These are phyloP conservation scores for Solanum aculeatissimum DNA, from an alignment of 305 asterid genomes.

Conservation along the genomic window DNA sequence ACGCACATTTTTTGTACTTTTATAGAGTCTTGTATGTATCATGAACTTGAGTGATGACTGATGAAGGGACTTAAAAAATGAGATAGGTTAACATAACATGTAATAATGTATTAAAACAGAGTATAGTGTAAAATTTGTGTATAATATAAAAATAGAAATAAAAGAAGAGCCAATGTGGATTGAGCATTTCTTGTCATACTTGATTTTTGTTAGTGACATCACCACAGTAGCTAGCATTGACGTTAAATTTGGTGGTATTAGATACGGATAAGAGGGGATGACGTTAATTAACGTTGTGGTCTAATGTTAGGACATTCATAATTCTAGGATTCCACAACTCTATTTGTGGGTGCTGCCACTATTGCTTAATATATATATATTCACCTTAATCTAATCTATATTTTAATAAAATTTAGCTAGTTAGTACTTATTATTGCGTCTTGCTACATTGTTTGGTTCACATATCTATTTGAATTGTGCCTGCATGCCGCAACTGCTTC, in stretches of 20 bases:
- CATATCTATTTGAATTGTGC: neutral
- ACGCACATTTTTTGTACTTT: neutral
- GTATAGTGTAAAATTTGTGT: neutral
- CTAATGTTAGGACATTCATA: neutral
- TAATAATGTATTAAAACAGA: neutral
- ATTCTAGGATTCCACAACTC: neutral
- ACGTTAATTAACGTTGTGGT: neutral
- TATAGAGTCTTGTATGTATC: neutral
- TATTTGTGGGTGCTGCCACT: neutral
- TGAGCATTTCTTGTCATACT: constrained; percentile 10
- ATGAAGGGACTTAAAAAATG: neutral
- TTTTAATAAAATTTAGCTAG: neutral
- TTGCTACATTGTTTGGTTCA: neutral
- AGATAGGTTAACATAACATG: neutral
- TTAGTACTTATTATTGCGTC: neutral
- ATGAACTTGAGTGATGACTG: neutral
- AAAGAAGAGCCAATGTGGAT: neutral
- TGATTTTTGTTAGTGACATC: constrained; percentile 8
- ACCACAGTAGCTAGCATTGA: constrained; percentile 7
- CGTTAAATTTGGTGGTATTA: neutral
- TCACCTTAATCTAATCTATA: neutral
- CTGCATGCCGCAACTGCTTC: too few relatives aligned
- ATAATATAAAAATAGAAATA: neutral
- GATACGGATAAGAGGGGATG: neutral
- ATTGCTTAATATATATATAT: neutral